Base-by-base conservation (phyloP, 2,329 filamentous ascomycete genomes). In the Cercospora zeae-maydis region DNA sequence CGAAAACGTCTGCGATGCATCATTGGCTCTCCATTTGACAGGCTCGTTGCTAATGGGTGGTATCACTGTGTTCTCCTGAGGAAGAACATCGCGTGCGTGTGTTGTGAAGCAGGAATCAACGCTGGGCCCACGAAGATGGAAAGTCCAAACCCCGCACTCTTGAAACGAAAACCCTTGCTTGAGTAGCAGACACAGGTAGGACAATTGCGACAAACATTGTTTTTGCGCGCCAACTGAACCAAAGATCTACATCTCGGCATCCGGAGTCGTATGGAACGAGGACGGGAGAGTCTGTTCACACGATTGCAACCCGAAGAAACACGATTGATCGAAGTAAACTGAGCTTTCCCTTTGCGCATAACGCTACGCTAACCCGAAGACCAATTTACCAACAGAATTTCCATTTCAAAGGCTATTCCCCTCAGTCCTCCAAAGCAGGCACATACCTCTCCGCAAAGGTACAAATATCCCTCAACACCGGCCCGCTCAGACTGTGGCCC, bases 401-500 rank as follows among this genome's bases (percentile, higher is more conserved):
- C 24, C 34, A 2, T 8, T n/a, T 42, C 9, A 11, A 34, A 27
- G 13, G 13, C 5, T 31, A 14, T 59, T 51, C 42, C 4, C 14
- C 37, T 34, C 39, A 70, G 53, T 74, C 71, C 58, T 77, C 73
- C 51, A 79, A 62, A 37, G 72, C 68, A 19, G 79, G 78, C 33
- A 81, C 69, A 39, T 78, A 74, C 56, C 66, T 72, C 67, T 80
- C 73, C 52, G 78, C 63, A 73, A 77, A 82, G 8, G 58, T 62
- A 67, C 78, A 80, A 59, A 83, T 67, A 71, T 83, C 80, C 65
- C 77, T 74, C 63, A 83, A 67, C 66, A 82, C 77, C 11, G 74
- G 67, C 10, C 77, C 77, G 59, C 67, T 74, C 37, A 80, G 75
- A 9, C 73, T 72, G 74, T 84, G 81, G 0, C 77, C 80, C 71